Percentiles rank a stretch among this genome's conserved stretches.
Evolutionary conservation across 1,284 basidiomycete species (phyloP).

Genomic region (Irpex sp.): DNA sequence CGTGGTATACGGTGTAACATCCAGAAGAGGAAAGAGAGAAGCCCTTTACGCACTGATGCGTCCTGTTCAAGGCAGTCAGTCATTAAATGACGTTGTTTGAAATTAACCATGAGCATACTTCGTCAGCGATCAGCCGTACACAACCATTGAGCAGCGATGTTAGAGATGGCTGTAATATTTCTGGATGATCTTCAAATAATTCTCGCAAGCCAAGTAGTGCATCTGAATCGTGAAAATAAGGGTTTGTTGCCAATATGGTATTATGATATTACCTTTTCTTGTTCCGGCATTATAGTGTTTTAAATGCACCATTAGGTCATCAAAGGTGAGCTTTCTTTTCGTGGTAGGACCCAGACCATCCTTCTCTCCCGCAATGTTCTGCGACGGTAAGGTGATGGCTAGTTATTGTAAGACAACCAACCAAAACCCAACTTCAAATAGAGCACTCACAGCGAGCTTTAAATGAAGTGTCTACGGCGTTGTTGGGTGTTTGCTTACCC

Average conservation of each 20-base stretch:
- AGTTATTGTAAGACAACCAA: slow-evolving; percentile 2
- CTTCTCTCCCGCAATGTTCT: slow-evolving; percentile 64
- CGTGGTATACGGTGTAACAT: slow-evolving; percentile 63
- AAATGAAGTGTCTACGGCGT: slow-evolving; percentile 94
- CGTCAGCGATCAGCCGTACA: slow-evolving; percentile 76
- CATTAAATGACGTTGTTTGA: slow-evolving; percentile 1
- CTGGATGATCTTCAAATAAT: slow-evolving; percentile 66
- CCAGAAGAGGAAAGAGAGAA: slow-evolving; percentile 67
- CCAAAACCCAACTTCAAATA: not conserved
- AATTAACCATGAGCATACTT: slow-evolving; percentile 44
- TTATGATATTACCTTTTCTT: slow-evolving; percentile 55
- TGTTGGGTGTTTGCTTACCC: slow-evolving; percentile 79
- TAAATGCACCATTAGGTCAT: slow-evolving; percentile 75
- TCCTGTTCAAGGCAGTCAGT: slow-evolving; percentile 40
- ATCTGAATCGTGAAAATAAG: slow-evolving; percentile 43
- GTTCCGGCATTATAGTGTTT: slow-evolving; percentile 82
- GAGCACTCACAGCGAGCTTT: slow-evolving; percentile 76
- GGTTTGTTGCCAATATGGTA: not conserved
- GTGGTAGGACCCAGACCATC: slow-evolving; percentile 63
- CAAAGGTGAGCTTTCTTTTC: slow-evolving; percentile 71
- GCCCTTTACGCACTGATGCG: slow-evolving; percentile 55
- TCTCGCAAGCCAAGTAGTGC: slow-evolving; percentile 82
- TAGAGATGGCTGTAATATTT: slow-evolving; percentile 53
- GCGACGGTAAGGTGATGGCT: slow-evolving; percentile 90
- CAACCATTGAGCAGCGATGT: slow-evolving; percentile 65